These are phyloP conservation scores for Microdochium trichocladiopsis DNA, from an alignment of 2,329 filamentous ascomycete genomes.

Conservation along the genomic window DNA sequence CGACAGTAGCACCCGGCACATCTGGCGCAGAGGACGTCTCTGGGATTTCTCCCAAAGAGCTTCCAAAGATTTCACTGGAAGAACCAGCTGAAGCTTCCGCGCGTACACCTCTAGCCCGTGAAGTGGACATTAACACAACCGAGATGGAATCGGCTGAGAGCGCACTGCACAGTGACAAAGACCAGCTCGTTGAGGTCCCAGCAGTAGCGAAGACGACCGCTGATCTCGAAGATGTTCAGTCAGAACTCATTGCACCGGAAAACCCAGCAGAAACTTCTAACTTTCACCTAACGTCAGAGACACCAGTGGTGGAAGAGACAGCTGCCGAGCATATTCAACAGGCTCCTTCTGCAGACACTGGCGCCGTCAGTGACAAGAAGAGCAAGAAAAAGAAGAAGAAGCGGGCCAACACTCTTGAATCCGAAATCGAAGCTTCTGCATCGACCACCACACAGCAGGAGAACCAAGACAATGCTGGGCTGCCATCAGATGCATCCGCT, in stretches of 20 bases:
- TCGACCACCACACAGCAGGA: background rate
- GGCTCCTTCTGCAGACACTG: background rate
- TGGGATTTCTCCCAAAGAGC: too few relatives aligned
- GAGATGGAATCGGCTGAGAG: too few relatives aligned
- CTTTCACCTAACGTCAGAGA: background rate
- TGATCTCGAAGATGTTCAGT: too few relatives aligned
- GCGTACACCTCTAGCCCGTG: too few relatives aligned
- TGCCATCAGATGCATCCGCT: background rate
- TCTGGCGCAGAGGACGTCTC: background rate
- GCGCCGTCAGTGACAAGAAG: constrained; percentile 9
- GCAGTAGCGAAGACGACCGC: too few relatives aligned
- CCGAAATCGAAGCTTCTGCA: background rate
- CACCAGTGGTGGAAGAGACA: background rate
- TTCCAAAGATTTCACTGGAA: too few relatives aligned
- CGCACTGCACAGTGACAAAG: too few relatives aligned
- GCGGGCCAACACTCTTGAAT: background rate
- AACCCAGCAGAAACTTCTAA: background rate
- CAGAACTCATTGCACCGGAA: too few relatives aligned
- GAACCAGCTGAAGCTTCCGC: too few relatives aligned
- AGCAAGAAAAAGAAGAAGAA: constrained; percentile 10
- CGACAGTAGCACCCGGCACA: background rate
- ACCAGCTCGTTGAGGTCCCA: too few relatives aligned
- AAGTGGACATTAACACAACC: too few relatives aligned
- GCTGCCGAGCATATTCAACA: background rate
- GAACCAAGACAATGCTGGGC: background rate